Conservation (phyloP, 2,329 filamentous ascomycete genomes). For the Neoarthrinium moseri region DNA sequence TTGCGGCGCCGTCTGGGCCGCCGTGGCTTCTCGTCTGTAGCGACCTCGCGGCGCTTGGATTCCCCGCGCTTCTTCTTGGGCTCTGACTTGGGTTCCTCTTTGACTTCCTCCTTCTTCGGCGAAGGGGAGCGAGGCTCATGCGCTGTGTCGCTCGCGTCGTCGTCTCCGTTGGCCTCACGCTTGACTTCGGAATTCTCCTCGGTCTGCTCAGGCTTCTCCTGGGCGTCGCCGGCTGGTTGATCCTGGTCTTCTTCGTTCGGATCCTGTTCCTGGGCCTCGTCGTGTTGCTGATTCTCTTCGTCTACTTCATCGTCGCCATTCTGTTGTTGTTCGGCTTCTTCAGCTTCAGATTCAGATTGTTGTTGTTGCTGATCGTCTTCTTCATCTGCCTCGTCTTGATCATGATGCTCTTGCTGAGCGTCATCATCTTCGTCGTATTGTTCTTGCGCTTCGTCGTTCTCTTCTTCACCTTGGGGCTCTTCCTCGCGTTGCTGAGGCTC, state of each 20-base stretch:
- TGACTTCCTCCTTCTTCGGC: constrained; percentile 39
- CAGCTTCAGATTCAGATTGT: not conserved
- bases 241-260: not conserved
- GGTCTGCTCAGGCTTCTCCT: constrained; percentile 8
- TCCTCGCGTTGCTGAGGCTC: constrained; percentile 2
- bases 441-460: not conserved
- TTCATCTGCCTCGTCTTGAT: not conserved
- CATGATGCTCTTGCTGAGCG: not conserved
- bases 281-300: constrained; percentile 3
- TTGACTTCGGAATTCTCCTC: constrained; percentile 18
- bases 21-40: constrained; percentile 22
- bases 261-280: not conserved
- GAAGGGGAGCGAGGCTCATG: constrained; percentile 26
- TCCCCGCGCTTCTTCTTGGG: constrained; percentile 22
- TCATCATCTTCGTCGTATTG: constrained; percentile 1
- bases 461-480: not conserved
- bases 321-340: constrained; percentile 7
- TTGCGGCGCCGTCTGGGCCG: constrained; percentile 19
- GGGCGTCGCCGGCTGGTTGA: constrained; percentile 16
- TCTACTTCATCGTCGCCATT: constrained; percentile 14
- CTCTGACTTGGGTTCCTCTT: too few species aligned
- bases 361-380: not conserved
- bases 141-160: constrained; percentile 15
- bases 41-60: constrained; percentile 23
- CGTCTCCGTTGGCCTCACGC: constrained; percentile 11